Conservation (phyloP, 495 filamentous ascomycete genomes). For the Aspergillus hancockii region DNA sequence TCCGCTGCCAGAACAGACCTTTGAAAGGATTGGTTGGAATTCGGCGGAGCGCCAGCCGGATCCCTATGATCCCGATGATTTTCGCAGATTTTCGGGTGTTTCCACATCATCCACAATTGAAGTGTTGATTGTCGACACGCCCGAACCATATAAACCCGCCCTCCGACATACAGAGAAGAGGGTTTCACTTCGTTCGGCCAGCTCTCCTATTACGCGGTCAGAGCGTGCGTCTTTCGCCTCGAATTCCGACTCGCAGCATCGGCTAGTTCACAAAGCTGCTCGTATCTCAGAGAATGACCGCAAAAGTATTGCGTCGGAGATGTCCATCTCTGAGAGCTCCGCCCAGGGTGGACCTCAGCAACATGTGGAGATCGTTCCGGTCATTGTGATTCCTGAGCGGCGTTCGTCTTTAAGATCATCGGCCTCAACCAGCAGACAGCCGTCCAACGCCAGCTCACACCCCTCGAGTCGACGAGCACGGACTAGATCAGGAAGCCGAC, state of each 20-base stretch:
- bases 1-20: conserved; percentile 40
- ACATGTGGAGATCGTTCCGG: conserved; percentile 59
- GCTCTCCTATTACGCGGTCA: conserved; percentile 43
- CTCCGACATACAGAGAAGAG: conserved; percentile 73
- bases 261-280: conserved; percentile 48
- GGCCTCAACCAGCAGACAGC: conserved; percentile 35
- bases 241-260: conserved; percentile 42
- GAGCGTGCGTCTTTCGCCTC: conserved; percentile 48
- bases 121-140: conserved; percentile 66
- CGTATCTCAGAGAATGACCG: conserved; percentile 52
- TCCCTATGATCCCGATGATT: conserved; percentile 37
- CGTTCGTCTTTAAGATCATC: conserved; percentile 62
- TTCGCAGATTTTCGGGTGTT: conserved; percentile 55
- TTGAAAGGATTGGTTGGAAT: conserved; percentile 47
- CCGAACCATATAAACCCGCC: conserved; percentile 49
- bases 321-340: conserved; percentile 55
- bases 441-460: conserved; percentile 36
- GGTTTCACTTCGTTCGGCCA: conserved; percentile 55
- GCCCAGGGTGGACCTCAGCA: conserved; percentile 48
- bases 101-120: conserved; percentile 72
- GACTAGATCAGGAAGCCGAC: conserved; percentile 32
- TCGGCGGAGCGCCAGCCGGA: conserved; percentile 26
- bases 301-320: conserved; percentile 60
- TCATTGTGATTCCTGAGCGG: conserved; percentile 71
- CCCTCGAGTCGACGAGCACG: conserved; percentile 36